Percentiles rank a stretch among this genome's conserved stretches.
Conservation (phyloP, 2,329 filamentous ascomycete genomes). For the Talaromyces rugulosus region DNA sequence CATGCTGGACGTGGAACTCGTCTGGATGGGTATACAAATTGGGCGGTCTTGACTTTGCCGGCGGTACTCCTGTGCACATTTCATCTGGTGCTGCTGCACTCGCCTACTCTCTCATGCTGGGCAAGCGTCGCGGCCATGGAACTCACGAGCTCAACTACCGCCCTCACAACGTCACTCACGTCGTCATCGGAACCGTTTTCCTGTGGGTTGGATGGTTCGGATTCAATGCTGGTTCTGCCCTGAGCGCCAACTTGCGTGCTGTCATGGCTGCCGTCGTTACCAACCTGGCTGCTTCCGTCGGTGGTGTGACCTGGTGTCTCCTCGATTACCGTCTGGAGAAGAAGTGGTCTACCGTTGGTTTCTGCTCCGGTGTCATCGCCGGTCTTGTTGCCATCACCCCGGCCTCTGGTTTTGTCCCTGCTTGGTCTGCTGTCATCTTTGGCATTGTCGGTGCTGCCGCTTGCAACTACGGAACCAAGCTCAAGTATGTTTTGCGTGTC, state of each 20-base stretch:
- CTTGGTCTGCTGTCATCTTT: conserved; percentile 78
- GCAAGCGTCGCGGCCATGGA: conserved; percentile 77
- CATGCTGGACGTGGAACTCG: conserved; percentile 92
- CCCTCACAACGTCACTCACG: conserved; percentile 88
- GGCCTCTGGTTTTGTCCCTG: conserved; percentile 78
- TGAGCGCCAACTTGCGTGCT: conserved; percentile 76
- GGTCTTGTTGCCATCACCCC: conserved; percentile 86
- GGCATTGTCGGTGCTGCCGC: conserved; percentile 70
- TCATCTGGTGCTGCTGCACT: conserved; percentile 76
- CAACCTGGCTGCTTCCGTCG: conserved; percentile 77
- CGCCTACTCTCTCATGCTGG: conserved; percentile 87
- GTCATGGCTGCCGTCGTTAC: conserved; percentile 85
- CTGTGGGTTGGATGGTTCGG: conserved; percentile 96
- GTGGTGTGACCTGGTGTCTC: conserved; percentile 84
- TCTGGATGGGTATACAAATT: conserved; percentile 74
- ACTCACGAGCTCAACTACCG: conserved; percentile 88
- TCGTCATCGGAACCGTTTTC: conserved; percentile 88
- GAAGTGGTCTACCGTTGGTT: conserved; percentile 91
- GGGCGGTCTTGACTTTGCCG: conserved; percentile 83
- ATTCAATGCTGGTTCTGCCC: conserved; percentile 83
- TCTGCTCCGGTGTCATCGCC: conserved; percentile 85
- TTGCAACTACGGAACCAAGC: conserved; percentile 86
- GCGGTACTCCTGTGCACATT: conserved; percentile 87
- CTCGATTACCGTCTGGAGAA: conserved; percentile 83
- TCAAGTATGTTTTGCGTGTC: conserved; percentile 76